phyloP scores from a whole-genome alignment of 2,329 filamentous ascomycete genomes.

The Coniella vitis region DNA sequence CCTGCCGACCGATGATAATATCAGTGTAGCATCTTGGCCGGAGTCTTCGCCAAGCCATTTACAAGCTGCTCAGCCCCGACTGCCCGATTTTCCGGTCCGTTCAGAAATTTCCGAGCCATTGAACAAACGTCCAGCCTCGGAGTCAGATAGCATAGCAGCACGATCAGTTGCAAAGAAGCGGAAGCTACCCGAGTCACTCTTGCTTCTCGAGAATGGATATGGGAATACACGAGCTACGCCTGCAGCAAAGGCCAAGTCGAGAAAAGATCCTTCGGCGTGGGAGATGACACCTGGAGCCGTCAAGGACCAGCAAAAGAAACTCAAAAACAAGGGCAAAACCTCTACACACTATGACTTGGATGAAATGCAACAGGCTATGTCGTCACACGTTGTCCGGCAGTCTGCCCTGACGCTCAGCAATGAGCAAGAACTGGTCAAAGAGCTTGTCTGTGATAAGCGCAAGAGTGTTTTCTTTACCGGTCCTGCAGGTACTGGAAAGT shows the following conservation, averaged over 20 bases:
- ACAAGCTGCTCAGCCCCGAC: slow-evolving; percentile 26
- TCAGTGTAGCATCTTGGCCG: slow-evolving; percentile 59
- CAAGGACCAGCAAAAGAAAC: slow-evolving; percentile 69
- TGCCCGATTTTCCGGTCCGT: slow-evolving; percentile 8
- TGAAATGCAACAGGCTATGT: slow-evolving; percentile 36
- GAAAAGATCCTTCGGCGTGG: slow-evolving; percentile 47
- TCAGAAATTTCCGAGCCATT: slow-evolving; percentile 17
- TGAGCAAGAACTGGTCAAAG: slow-evolving; percentile 78
- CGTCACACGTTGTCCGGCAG: slow-evolving; percentile 32
- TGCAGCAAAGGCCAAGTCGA: slow-evolving; percentile 27
- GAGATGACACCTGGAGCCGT: slow-evolving; percentile 67
- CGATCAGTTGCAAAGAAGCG: slow-evolving; percentile 50
- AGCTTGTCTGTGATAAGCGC: slow-evolving; percentile 70
- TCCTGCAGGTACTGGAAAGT: slow-evolving; percentile 94
- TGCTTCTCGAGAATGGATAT: slow-evolving; percentile 22
- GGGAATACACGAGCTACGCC: slow-evolving; percentile 25
- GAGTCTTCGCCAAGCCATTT: slow-evolving; percentile 51
- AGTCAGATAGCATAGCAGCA: slow-evolving; percentile 24
- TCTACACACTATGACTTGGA: slow-evolving; percentile 31
- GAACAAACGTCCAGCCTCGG: slow-evolving; percentile 37
- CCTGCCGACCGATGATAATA: slow-evolving; percentile 20
- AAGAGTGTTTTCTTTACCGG: slow-evolving; percentile 98
- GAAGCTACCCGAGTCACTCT: slow-evolving; percentile 50
- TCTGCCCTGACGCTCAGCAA: slow-evolving; percentile 67
- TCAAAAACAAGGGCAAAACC: slow-evolving; percentile 57